Evolutionary conservation across 2,329 filamentous ascomycete genomes (phyloP).

Genomic region (Fusarium sambucinum): DNA sequence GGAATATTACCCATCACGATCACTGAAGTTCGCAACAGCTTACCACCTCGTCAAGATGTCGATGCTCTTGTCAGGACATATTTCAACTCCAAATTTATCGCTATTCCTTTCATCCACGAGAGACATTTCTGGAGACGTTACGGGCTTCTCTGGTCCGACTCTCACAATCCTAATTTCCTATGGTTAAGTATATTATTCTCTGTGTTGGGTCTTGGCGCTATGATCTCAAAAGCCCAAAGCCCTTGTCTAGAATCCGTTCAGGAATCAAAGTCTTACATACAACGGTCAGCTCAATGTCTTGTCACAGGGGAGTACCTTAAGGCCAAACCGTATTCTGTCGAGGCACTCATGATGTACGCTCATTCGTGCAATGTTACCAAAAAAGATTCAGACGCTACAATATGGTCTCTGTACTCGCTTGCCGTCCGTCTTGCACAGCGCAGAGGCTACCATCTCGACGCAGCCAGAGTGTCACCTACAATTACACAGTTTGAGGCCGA

Average conservation of each 20-base stretch:
- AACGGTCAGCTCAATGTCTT: slow-evolving; percentile 60
- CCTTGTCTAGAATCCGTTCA: slow-evolving; percentile 32
- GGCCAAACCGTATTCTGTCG: slow-evolving; percentile 60
- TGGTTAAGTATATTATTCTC: slow-evolving; percentile 66
- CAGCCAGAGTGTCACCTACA: slow-evolving; percentile 54
- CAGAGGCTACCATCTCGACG: slow-evolving; percentile 65
- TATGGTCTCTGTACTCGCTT: slow-evolving; percentile 63
- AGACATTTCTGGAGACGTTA: slow-evolving; percentile 63
- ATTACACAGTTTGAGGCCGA: slow-evolving; percentile 64
- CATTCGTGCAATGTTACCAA: slow-evolving; percentile 58
- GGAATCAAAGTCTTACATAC: slow-evolving; percentile 51
- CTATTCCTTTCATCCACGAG: slow-evolving; percentile 56
- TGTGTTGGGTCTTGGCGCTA: slow-evolving; percentile 57
- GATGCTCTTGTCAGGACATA: slow-evolving; percentile 55
- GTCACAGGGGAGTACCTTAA: slow-evolving; percentile 61
- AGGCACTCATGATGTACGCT: slow-evolving; percentile 61
- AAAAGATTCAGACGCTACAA: slow-evolving; percentile 57
- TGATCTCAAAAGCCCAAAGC: slow-evolving; percentile 52
- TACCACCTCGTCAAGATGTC: slow-evolving; percentile 54
- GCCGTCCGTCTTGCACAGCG: slow-evolving; percentile 63
- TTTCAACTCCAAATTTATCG: slow-evolving; percentile 56
- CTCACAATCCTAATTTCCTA: slow-evolving; percentile 56
- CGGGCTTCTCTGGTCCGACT: slow-evolving; percentile 60
- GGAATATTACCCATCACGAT: slow-evolving; percentile 46
- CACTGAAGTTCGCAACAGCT: slow-evolving; percentile 49